phyloP scores from a whole-genome alignment of 192 early-diverging fungal species.

The Podochytrium sp. region DNA sequence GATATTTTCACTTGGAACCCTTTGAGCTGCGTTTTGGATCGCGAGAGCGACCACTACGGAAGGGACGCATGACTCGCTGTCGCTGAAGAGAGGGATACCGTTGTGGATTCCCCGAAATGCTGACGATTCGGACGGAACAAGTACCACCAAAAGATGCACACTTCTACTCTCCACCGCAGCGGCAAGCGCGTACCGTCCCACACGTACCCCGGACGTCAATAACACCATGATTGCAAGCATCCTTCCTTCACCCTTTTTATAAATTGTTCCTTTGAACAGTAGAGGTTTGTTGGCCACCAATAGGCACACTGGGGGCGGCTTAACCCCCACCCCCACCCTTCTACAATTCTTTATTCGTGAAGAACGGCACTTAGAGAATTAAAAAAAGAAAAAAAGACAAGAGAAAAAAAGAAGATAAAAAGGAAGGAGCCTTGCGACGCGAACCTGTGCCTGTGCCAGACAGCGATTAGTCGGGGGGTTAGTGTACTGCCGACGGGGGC shows the following conservation, averaged over 20 bases:
- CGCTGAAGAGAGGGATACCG: not conserved
- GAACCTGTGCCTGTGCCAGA: too few relatives aligned
- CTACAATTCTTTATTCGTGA: too few relatives aligned
- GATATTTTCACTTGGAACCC: not conserved
- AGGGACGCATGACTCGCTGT: not conserved
- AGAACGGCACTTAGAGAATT: too few relatives aligned
- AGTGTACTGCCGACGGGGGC: too few relatives aligned
- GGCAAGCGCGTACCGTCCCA: slow-evolving; percentile 19
- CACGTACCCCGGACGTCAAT: not conserved
- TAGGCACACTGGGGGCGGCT: too few relatives aligned
- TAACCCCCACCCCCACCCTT: too few relatives aligned
- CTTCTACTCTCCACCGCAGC: slow-evolving; percentile 9
- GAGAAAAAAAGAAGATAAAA: too few relatives aligned
- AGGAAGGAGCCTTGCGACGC: too few relatives aligned
- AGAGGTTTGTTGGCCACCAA: too few relatives aligned
- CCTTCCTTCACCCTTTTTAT: slow-evolving; percentile 14
- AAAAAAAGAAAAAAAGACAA: too few relatives aligned
- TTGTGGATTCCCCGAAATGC: not conserved
- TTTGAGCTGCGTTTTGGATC: not conserved
- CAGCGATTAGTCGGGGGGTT: too few relatives aligned
- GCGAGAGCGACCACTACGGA: slow-evolving; percentile 15
- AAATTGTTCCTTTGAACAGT: too few relatives aligned
- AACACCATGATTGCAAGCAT: slow-evolving; percentile 1
- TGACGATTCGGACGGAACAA: not conserved
- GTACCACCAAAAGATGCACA: not conserved